Base-by-base conservation (phyloP, 1,284 basidiomycete genomes). In the Sporisorium iseilematis-ciliati region DNA sequence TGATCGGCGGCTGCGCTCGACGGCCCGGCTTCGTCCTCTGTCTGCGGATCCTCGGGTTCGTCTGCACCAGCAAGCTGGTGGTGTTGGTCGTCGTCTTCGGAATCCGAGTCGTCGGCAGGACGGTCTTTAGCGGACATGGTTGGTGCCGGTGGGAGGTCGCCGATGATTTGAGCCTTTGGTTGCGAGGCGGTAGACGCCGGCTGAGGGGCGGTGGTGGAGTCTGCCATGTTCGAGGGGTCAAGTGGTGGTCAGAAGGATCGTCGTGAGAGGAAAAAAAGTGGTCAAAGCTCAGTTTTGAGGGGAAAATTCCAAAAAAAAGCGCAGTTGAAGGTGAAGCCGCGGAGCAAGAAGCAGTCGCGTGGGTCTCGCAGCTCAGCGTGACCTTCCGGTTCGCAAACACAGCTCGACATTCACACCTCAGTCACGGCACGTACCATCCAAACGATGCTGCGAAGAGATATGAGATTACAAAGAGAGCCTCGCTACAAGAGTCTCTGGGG, bases 1-100 rank as follows among this genome's bases (percentile, higher is more conserved):
- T 65, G 26, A 12, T 57, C 55, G 8, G 56, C 55, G 8, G 56
- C 60, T 16, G 63, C 65, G 7, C 56, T 65, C 6, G 60, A 67
- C 2, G 65, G 63, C 2, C 63, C 67, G 6, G 61, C 78, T 21
- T 79, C 78, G 29, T 80, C 78, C 25, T 75, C 71, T 1, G 74
- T 75, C 25, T 67, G 72, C 0, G 62, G 65, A 23, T 78, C 78
- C 1, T 78, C 59, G 6, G 62, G 58, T 5, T 65, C 54, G 7
- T 61, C 63, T 6, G 57, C 52, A 4, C 4, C 49, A 5, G 23
- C 29, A n/a, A n/a, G n/a, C n/a, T n/a, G n/a, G 35, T 14, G 14
- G 12, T 4, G 29, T 16, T 63, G 48, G 5, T 50, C 31, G n/a
- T 73, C 71, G 18, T 72, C 55, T 0, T 80, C 79, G 7, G 79